Percentiles rank a stretch among this genome's conserved stretches.
Evolutionary conservation across 352 stramenopile species (phyloP).

Genomic region (Detonula confervacea): DNA sequence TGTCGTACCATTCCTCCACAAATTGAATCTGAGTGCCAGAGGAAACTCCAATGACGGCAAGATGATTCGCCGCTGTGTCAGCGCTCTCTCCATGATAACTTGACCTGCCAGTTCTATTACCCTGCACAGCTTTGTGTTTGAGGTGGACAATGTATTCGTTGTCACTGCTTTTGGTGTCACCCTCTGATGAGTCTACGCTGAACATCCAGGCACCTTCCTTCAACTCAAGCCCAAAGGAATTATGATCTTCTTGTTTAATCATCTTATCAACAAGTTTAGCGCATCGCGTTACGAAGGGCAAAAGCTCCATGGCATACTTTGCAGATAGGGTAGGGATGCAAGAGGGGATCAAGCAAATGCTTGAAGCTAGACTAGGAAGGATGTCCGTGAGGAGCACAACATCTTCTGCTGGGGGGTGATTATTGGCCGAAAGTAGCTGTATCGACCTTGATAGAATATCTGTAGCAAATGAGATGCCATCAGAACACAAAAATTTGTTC

Average conservation of each 20-base stretch:
- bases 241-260: constrained; percentile 19
- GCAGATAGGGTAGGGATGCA: constrained; percentile 79
- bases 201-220: constrained; percentile 76
- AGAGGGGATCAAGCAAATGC: constrained; percentile 73
- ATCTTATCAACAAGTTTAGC: constrained; percentile 57
- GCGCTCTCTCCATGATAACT: constrained; percentile 65
- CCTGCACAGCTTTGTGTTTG: constrained; percentile 15
- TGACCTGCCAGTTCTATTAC: constrained; percentile 35
- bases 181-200: constrained; percentile 48
- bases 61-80: constrained; percentile 58
- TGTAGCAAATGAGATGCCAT: constrained; percentile 55
- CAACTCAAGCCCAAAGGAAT: constrained; percentile 53
- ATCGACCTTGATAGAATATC: constrained; percentile 51
- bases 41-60: constrained; percentile 62
- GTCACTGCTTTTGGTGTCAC: constrained; percentile 28
- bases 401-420: constrained; percentile 5
- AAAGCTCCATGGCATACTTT: constrained; percentile 69
- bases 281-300: constrained; percentile 71
- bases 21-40: constrained; percentile 74
- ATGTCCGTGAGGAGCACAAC: constrained; percentile 47
- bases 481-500: constrained; percentile 55
- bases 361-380: constrained; percentile 71
- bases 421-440: constrained; percentile 42
- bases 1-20: constrained; percentile 74
- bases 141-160: constrained; percentile 77